Base-by-base conservation (phyloP, 1,139 yeast genomes). In the Geotrichum cucujoidarum region DNA sequence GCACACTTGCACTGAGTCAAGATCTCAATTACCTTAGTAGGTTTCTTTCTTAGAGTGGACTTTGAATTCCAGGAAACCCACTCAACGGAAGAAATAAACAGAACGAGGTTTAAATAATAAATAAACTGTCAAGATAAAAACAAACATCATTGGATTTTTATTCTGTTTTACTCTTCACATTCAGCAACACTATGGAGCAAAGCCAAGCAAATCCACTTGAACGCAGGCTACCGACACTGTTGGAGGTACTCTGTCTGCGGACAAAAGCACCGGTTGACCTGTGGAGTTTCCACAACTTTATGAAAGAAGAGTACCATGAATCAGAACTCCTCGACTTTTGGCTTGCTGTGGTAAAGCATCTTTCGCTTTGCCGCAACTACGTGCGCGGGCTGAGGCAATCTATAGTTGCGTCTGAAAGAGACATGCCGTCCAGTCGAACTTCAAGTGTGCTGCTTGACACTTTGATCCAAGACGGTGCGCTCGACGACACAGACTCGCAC, bases 191-290 rank as follows among this genome's bases (percentile, higher is more conserved):
- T n/a, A n/a, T n/a, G n/a, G n/a, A n/a, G n/a, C n/a, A n/a, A n/a
- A n/a, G 11, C 34, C 32, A 17, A 16, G n/a, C 33, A 8, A 31
- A 37, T 16, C 10, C 40, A 5, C 22, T 31, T 13, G 29, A 51
- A 46, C 48, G 64, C 42, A 72, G 97, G 56, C 74, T 90, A 57
- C 97, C 97, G 0, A 88, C 96, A 0, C 71, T 92, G 38, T 89
- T 89, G 56, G 98, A 92, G 66, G 92, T 92, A 22, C 73, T 92
- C 49, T 85, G 90, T 54, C 80, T 90, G 60, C 80, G 82, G 57
- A 84, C 97, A 1, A 75, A 78, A 55, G 66, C 89, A 0, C 97
- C 97, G 0, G 92, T 89, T 17, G 96, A 90, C 66, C 69, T 92
- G 46, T 85, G 90, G 84, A 81, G 94, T 1, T 92, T 90, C 65